Evolutionary conservation across 495 filamentous ascomycete genomes (phyloP), one percentile per base, ranked within the genome.

Genomic region (Tuber melanosporum): DNA sequence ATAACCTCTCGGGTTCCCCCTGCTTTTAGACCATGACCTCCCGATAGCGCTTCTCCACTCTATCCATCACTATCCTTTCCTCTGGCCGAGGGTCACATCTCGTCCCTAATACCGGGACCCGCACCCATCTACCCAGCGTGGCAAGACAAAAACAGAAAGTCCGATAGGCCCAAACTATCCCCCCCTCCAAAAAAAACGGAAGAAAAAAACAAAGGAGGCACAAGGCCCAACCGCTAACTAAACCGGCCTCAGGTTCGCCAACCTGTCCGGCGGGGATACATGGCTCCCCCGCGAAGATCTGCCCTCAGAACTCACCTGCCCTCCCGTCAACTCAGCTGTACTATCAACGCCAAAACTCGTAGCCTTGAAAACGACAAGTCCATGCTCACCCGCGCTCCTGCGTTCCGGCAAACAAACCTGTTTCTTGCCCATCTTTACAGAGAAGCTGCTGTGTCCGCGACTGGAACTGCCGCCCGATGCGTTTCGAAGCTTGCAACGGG

Each of bases 341-440:
- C 62, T 78, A 42, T 74, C 77, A 62, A 73, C 42, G 32, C n/a
- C 62, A 72, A 74, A 73, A 72, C 62, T 71, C 17, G 43, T 74
- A 36, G 44, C 69, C 71, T 71, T 74, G 71, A 74, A 78, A 71
- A 79, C 77, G 62, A 71, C 71, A 32, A 77, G 57, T 22, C 71
- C 70, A 10, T 72, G 76, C 12, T 79, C 76, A 36, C 26, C 45
- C 71, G 32, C 12, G 6, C 19, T 26, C 14, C 57, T 36, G 22
- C 22, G 47, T 26, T 46, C 62, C 6, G 62, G 49, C 22, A 6
- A n/a, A 26, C 62, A 45, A 15, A 71, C 71, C 20, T 22, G 26
- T n/a, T 44, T 26, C 72, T 32, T 47, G n/a, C 45, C 46, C 17
- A 41, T 47, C 17, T 43, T 69, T 20, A 12, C n/a, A 1, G 74